These are phyloP conservation scores for Colletotrichum shisoi DNA, from an alignment of 2,329 filamentous ascomycete genomes.

Conservation along the genomic window DNA sequence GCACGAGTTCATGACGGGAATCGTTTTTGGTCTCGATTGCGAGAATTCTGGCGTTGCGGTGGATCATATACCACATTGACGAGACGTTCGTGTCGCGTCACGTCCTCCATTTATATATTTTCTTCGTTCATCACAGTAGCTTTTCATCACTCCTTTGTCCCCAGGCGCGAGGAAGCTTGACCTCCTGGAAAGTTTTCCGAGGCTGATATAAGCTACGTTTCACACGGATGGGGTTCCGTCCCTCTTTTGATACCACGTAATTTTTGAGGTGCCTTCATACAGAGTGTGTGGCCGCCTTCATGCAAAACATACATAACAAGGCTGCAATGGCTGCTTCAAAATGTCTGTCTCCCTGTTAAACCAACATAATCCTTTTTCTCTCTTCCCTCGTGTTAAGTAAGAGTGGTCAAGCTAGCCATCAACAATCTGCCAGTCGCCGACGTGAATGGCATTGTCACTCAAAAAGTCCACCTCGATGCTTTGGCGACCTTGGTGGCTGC, in stretches of 20 bases:
- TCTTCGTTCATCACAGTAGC: constrained; percentile 1
- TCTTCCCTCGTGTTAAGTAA: neutral
- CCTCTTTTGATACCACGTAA: neutral
- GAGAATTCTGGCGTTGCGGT: constrained; percentile 38
- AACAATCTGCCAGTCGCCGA: constrained; percentile 54
- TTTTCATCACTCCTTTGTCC: constrained; percentile 29
- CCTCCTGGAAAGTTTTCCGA: neutral
- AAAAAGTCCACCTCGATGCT: constrained; percentile 63
- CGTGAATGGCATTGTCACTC: constrained; percentile 57
- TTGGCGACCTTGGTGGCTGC: constrained; percentile 54
- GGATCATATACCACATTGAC: constrained; percentile 39
- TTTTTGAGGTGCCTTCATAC: neutral
- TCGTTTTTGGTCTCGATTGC: constrained; percentile 30
- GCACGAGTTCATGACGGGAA: constrained; percentile 27
- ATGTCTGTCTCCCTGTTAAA: too few species aligned
- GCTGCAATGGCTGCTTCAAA: neutral
- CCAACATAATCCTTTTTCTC: neutral
- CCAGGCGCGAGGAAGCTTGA: neutral
- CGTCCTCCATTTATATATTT: constrained; percentile 22
- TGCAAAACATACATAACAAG: neutral
- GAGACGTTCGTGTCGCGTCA: constrained; percentile 35
- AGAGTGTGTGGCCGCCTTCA: neutral
- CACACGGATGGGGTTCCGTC: neutral
- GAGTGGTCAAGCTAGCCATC: constrained; percentile 2
- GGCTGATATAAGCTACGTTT: neutral